phyloP scores from a whole-genome alignment of 352 stramenopile genomes.

The Phytophthora aleatoria region DNA sequence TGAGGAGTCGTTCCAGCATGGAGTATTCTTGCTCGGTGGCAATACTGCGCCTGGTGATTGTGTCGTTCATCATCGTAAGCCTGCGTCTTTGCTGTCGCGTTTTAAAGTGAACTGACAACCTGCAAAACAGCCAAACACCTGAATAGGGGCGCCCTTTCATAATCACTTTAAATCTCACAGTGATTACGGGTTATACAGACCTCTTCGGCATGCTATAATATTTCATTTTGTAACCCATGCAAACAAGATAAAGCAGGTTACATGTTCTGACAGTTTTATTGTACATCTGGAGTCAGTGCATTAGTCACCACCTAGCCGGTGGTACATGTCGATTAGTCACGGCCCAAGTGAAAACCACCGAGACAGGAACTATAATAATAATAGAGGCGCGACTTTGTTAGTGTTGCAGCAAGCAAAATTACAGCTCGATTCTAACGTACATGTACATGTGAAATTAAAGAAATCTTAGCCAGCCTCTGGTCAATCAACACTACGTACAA shows the following conservation, averaged over 20 bases:
- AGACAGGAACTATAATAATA: too few relatives aligned
- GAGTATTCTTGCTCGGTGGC: slow-evolving; percentile 15
- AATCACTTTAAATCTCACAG: background rate
- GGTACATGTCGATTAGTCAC: too few relatives aligned
- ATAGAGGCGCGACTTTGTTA: too few relatives aligned
- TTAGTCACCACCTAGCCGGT: too few relatives aligned
- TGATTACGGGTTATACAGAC: background rate
- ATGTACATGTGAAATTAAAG: too few relatives aligned
- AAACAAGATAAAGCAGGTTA: background rate
- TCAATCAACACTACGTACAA: too few relatives aligned
- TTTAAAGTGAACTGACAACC: slow-evolving; percentile 7
- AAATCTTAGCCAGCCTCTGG: too few relatives aligned
- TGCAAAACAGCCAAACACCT: slow-evolving; percentile 4
- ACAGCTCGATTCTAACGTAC: too few relatives aligned
- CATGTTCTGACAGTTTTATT: background rate
- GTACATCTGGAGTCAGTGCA: too few relatives aligned
- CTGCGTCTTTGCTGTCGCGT: background rate
- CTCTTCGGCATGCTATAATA: background rate
- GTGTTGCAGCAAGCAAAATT: too few relatives aligned
- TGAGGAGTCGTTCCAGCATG: slow-evolving; percentile 19
- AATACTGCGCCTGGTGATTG: background rate
- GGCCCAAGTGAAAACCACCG: too few relatives aligned
- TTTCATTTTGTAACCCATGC: background rate
- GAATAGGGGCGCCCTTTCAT: background rate
- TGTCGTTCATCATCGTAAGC: slow-evolving; percentile 7